phyloP scores from a whole-genome alignment of 352 stramenopile species.

The Hyaloperonospora arabidopsidis region DNA sequence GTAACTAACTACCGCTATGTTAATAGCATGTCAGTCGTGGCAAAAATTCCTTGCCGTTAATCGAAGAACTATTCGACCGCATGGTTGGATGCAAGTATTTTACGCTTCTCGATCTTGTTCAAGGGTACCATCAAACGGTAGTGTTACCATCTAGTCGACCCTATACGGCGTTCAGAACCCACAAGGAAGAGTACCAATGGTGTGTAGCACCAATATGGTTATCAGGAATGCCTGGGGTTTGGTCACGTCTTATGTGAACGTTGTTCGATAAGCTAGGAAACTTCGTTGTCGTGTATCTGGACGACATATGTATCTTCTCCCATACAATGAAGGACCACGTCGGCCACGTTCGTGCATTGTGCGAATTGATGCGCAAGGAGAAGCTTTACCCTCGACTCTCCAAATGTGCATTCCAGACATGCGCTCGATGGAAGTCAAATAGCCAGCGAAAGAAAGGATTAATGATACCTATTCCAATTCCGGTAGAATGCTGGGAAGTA shows the following conservation, averaged over 20 bases:
- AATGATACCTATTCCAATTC: no score
- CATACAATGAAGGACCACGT: conserved; percentile 5
- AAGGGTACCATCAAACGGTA: conserved; percentile 9
- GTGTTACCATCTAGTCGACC: neutral
- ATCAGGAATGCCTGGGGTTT: conserved; percentile 5
- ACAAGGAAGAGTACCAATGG: conserved; percentile 7
- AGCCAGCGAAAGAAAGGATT: no score
- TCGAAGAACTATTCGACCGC: neutral
- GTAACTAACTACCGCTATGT: conserved; percentile 1
- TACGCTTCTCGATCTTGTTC: neutral
- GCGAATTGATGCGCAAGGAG: neutral
- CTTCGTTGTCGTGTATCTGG: conserved; percentile 9
- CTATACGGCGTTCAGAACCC: conserved; percentile 2
- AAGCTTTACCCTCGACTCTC: neutral
- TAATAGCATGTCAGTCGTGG: neutral
- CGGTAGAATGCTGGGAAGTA: no score
- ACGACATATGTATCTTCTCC: conserved; percentile 11
- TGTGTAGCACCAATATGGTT: conserved; percentile 7
- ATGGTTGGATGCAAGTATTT: neutral
- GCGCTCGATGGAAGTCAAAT: no score
- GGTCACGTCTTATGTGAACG: conserved; percentile 3
- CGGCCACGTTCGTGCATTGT: neutral
- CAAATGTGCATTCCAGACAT: conserved; percentile 2
- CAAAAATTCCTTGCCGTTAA: neutral
- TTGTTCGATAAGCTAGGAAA: conserved; percentile 1